phyloP scores from a whole-genome alignment of 805 yeast genomes.

The Cyberlindnera suaveolens region DNA sequence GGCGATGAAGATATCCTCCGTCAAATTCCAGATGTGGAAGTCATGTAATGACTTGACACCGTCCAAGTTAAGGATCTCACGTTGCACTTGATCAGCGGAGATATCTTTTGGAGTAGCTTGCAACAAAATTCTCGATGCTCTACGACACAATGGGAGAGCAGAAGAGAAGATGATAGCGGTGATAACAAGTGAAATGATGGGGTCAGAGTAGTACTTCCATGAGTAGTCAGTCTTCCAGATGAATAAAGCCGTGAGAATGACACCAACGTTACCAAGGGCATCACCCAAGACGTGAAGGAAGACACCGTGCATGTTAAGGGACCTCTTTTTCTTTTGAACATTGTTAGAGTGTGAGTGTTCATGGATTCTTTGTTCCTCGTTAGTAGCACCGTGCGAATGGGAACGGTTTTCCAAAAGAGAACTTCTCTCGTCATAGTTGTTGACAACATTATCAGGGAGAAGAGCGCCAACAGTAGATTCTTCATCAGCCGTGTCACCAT shows the following conservation, averaged over 20 bases:
- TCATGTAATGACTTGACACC: slow-evolving; percentile 88
- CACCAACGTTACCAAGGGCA: slow-evolving; percentile 93
- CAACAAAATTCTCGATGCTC: slow-evolving; percentile 78
- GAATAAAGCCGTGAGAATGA: slow-evolving; percentile 79
- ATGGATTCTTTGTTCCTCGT: slow-evolving; percentile 12
- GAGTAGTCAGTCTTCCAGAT: slow-evolving; percentile 90
- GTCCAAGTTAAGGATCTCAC: slow-evolving; percentile 58
- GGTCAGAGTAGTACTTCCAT: slow-evolving; percentile 87
- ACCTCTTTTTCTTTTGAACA: slow-evolving; percentile 34
- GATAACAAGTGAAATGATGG: slow-evolving; percentile 76
- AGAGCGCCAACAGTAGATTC: slow-evolving; percentile 25
- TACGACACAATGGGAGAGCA: slow-evolving; percentile 83
- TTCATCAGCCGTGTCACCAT: slow-evolving; percentile 13
- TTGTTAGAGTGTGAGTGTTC: slow-evolving; percentile 5
- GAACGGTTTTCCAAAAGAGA: slow-evolving; percentile 9
- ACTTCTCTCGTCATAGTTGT: slow-evolving; percentile 22
- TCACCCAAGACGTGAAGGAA: slow-evolving; percentile 94
- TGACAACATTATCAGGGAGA: slow-evolving; percentile 43
- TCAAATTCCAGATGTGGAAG: slow-evolving; percentile 93
- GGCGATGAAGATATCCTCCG: slow-evolving; percentile 81
- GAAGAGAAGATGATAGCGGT: slow-evolving; percentile 85
- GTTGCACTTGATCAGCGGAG: slow-evolving; percentile 66
- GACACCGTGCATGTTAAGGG: slow-evolving; percentile 97
- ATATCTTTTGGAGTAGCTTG: slow-evolving; percentile 91
- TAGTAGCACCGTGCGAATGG: slow-evolving; percentile 17